phyloP scores from a whole-genome alignment of 2,329 filamentous ascomycete genomes.

The Fusarium subtropicale region DNA sequence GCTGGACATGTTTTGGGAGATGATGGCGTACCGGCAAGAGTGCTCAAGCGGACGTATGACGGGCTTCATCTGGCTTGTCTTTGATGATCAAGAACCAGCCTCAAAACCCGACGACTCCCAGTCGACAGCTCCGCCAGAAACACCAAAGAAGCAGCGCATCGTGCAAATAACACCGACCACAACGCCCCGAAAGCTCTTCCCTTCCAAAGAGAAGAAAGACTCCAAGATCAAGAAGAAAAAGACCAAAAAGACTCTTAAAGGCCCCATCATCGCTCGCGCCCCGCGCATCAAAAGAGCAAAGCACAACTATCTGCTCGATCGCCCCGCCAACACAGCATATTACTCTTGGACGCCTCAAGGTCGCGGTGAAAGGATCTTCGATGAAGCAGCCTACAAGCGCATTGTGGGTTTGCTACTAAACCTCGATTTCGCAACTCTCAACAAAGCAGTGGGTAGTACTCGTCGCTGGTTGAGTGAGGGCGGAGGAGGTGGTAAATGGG shows the following conservation, averaged over 20 bases:
- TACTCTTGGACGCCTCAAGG: constrained; percentile 74
- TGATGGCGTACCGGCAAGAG: constrained; percentile 97
- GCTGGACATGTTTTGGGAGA: constrained; percentile 96
- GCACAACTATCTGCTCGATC: constrained; percentile 62
- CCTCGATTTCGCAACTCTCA: constrained; percentile 76
- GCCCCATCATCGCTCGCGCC: constrained; percentile 71
- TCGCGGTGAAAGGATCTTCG: constrained; percentile 72
- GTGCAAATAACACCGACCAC: constrained; percentile 48
- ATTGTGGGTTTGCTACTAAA: constrained; percentile 76
- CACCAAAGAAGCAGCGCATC: constrained; percentile 50
- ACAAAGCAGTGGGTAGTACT: constrained; percentile 73
- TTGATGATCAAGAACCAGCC: constrained; percentile 65
- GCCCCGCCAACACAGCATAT: constrained; percentile 67
- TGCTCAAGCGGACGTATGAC: constrained; percentile 93
- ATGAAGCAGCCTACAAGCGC: constrained; percentile 73
- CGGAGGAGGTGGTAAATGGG: constrained; percentile 65
- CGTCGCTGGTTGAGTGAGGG: constrained; percentile 77
- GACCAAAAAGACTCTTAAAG: constrained; percentile 62
- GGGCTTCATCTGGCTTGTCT: constrained; percentile 93
- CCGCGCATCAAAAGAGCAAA: constrained; percentile 73
- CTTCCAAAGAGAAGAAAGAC: constrained; percentile 35
- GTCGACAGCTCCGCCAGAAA: constrained; percentile 44
- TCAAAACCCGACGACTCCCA: constrained; percentile 36
- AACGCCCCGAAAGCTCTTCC: constrained; percentile 52
- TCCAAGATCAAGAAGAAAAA: constrained; percentile 48